Evolutionary conservation across 2,329 filamentous ascomycete species (phyloP).

Genomic region (Colletotrichum sp.): DNA sequence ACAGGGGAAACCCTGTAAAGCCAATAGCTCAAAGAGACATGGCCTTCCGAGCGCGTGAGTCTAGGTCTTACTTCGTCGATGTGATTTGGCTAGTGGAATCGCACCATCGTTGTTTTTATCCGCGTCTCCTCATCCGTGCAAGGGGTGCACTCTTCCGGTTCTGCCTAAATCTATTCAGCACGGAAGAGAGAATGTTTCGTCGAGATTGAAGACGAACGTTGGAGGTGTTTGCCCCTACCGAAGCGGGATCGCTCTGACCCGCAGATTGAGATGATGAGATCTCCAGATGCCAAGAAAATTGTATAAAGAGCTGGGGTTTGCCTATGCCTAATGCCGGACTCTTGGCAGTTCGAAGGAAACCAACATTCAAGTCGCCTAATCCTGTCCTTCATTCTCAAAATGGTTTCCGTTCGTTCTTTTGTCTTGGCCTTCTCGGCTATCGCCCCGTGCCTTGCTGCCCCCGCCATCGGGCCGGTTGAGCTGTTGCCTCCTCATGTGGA

Average conservation of each 20-base stretch:
- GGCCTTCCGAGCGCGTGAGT: neutral
- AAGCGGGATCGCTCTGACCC: too few species aligned
- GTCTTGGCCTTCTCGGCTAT: slow-evolving; percentile 29
- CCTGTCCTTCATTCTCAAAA: neutral
- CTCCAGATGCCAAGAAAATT: neutral
- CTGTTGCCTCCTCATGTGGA: neutral
- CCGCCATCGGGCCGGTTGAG: neutral
- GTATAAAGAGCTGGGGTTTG: neutral
- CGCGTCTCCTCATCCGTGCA: neutral
- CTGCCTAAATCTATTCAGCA: neutral
- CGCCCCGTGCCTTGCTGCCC: neutral
- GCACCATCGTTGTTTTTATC: neutral
- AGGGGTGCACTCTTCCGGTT: neutral
- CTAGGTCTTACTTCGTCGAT: neutral
- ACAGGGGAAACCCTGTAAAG: neutral
- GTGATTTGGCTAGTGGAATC: neutral
- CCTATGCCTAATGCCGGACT: neutral
- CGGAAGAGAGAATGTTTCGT: neutral
- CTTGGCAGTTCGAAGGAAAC: neutral
- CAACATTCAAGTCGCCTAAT: neutral
- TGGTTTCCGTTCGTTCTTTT: neutral
- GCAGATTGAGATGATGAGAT: neutral
- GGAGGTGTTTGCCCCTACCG: too few species aligned
- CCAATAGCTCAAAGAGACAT: neutral
- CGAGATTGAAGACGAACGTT: neutral